phyloP scores from a whole-genome alignment of 2,329 filamentous ascomycete species.

The Botrytis deweyae region DNA sequence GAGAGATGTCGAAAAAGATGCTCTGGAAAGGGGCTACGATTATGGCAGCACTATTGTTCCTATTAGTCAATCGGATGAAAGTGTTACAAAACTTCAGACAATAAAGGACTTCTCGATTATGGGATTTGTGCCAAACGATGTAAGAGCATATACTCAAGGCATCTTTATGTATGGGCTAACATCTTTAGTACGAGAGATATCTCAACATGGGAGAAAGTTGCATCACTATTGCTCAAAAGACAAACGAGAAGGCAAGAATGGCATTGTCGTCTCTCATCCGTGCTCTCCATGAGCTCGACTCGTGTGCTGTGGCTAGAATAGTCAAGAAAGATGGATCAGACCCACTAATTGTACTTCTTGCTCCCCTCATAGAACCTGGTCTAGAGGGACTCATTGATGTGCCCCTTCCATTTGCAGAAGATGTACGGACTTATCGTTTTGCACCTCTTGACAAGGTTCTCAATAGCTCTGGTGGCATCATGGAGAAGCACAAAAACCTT shows the following conservation, averaged over 20 bases:
- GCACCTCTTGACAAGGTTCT: slow-evolving; percentile 84
- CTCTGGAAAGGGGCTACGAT: slow-evolving; percentile 88
- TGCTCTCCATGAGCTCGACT: slow-evolving; percentile 79
- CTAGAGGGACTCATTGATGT: slow-evolving; percentile 87
- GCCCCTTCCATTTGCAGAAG: slow-evolving; percentile 89
- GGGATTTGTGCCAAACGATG: slow-evolving; percentile 70
- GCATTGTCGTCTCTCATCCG: slow-evolving; percentile 88
- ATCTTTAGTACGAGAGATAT: slow-evolving; percentile 71
- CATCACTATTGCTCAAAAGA: slow-evolving; percentile 72
- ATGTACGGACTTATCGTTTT: slow-evolving; percentile 86
- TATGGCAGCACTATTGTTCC: slow-evolving; percentile 91
- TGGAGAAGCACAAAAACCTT: slow-evolving; percentile 81
- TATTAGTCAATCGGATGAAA: slow-evolving; percentile 82
- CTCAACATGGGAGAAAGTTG: slow-evolving; percentile 80
- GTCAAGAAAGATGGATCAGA: slow-evolving; percentile 81
- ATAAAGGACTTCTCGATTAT: slow-evolving; percentile 73
- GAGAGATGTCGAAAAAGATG: slow-evolving; percentile 75
- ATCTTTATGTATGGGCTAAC: slow-evolving; percentile 12
- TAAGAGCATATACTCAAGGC: neutral
- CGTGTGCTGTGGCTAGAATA: slow-evolving; percentile 81
- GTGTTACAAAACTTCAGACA: slow-evolving; percentile 85
- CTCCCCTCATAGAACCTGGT: slow-evolving; percentile 74
- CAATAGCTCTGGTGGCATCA: slow-evolving; percentile 77
- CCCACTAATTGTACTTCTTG: slow-evolving; percentile 73
- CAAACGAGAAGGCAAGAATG: slow-evolving; percentile 78